phyloP scores from a whole-genome alignment of 2,329 filamentous ascomycete species.

The Penicillium sp. region DNA sequence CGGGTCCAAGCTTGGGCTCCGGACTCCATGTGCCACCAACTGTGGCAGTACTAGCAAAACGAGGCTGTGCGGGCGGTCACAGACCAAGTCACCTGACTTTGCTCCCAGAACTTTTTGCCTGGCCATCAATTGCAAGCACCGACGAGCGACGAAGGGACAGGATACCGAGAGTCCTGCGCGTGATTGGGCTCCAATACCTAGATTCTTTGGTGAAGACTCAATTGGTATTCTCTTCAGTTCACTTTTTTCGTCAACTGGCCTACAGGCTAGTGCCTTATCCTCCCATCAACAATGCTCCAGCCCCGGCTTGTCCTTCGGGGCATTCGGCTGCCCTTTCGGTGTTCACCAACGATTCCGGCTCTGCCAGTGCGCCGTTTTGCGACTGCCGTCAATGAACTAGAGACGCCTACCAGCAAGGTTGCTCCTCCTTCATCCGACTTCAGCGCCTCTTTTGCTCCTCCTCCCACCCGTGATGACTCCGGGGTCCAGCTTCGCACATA shows the following conservation, averaged over 20 bases:
- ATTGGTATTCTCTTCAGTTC: background rate
- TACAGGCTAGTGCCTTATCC: background rate
- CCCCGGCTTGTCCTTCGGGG: constrained; percentile 63
- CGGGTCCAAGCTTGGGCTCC: background rate
- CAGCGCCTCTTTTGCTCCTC: constrained; percentile 50
- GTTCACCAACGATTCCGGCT: constrained; percentile 46
- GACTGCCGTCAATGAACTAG: constrained; percentile 47
- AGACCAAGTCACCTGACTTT: constrained; percentile 18
- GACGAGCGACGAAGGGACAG: constrained; percentile 1
- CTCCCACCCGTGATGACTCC: constrained; percentile 47
- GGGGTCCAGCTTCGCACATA: constrained; percentile 73
- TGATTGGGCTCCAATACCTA: background rate
- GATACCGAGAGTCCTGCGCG: constrained; percentile 6
- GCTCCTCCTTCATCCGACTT: constrained; percentile 43
- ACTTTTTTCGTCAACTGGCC: background rate
- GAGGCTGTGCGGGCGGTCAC: background rate
- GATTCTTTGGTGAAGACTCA: background rate
- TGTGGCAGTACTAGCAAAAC: background rate
- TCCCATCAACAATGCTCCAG: constrained; percentile 61
- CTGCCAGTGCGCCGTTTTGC: constrained; percentile 57
- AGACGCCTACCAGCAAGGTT: constrained; percentile 34
- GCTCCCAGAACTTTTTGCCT: constrained; percentile 29
- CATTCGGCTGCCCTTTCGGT: constrained; percentile 54
- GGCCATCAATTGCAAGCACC: constrained; percentile 1
- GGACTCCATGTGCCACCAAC: background rate